Evolutionary conservation across 1,284 basidiomycete genomes (phyloP).

Genomic region (Fistulinella cinereoalba): DNA sequence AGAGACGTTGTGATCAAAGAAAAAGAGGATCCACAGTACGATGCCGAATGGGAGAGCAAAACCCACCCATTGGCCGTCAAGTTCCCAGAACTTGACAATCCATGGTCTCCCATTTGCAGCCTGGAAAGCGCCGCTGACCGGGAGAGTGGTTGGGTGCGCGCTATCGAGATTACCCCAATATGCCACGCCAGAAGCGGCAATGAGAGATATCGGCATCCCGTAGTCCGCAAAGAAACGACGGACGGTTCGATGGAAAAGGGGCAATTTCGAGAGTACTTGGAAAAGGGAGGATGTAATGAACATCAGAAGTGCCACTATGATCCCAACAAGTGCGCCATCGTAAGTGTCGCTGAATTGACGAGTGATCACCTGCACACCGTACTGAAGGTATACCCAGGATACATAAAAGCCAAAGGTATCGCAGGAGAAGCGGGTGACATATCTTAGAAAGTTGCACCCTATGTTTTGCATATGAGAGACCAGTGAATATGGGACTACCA

Average conservation of each 20-base stretch:
- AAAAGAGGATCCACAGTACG: constrained; percentile 70
- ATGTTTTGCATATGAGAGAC: constrained; percentile 15
- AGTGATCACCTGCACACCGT: constrained; percentile 80
- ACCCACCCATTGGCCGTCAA: constrained; percentile 88
- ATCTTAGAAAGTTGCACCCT: constrained; percentile 83
- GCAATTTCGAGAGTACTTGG: constrained; percentile 58
- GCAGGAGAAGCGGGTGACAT: constrained; percentile 89
- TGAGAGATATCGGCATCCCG: constrained; percentile 83
- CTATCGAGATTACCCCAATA: constrained; percentile 81
- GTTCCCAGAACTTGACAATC: constrained; percentile 90
- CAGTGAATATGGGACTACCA: not conserved
- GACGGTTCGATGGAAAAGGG: constrained; percentile 70
- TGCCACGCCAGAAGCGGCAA: constrained; percentile 71
- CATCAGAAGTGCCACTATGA: constrained; percentile 78
- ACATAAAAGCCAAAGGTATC: constrained; percentile 96
- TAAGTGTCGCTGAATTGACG: constrained; percentile 55
- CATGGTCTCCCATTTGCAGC: constrained; percentile 76
- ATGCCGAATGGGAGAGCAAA: constrained; percentile 75
- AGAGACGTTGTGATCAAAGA: constrained; percentile 84
- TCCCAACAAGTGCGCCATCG: constrained; percentile 65
- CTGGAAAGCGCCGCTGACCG: constrained; percentile 65
- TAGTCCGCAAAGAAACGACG: constrained; percentile 81
- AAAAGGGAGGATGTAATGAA: constrained; percentile 73
- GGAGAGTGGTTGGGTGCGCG: constrained; percentile 65
- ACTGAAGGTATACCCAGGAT: constrained; percentile 85